Base-by-base conservation (phyloP, 164 flowering plant species). In the Dillenia suffruticosa region DNA sequence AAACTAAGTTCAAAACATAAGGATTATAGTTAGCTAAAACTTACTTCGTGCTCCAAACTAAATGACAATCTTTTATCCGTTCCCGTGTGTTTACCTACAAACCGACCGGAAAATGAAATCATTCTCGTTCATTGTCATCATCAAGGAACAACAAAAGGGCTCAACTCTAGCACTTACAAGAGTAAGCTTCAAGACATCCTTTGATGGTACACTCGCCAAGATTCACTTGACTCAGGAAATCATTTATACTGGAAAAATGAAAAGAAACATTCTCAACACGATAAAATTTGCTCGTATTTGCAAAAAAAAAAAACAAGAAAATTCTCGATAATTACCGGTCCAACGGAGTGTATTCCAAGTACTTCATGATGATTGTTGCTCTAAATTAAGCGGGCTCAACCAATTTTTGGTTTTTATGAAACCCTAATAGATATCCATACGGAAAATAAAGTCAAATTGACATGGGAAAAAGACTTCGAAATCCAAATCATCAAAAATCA, bases 11-110 rank as follows among this genome's bases (percentile, higher is more conserved):
- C 32, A 26, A 26, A 26, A 2, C 32, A 26, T 2, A 26, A 5
- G 32, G 32, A 26, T 26, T 14, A 51, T 52, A 57, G 19, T 14
- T 14, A 10, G 16, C 8, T 11, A 49, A 56, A 12, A 53, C 12
- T 74, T 78, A 90, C 98, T 97, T 94, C 96, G 68, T 84, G 81
- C 69, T 94, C 98, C 80, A 94, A 75, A 68, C 98, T 91, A 54
- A 83, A 63, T 40, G 98, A 94, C 43, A 90, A 64, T 72, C 81
- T 92, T 65, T 79, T 93, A 79, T 93, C 98, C 3, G 82, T 64
- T 70, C 91, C 90, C 0, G 96, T 79, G 63, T 89, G 97, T 77
- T 94, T 94, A 75, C 98, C 98, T 94, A 59, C 17, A 69, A 69
- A 63, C 16, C 62, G 15, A 26, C 3, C 2, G 5, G 3, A 26